Conservation (phyloP, 441 rosid genomes). For the Daphne laureola region DNA sequence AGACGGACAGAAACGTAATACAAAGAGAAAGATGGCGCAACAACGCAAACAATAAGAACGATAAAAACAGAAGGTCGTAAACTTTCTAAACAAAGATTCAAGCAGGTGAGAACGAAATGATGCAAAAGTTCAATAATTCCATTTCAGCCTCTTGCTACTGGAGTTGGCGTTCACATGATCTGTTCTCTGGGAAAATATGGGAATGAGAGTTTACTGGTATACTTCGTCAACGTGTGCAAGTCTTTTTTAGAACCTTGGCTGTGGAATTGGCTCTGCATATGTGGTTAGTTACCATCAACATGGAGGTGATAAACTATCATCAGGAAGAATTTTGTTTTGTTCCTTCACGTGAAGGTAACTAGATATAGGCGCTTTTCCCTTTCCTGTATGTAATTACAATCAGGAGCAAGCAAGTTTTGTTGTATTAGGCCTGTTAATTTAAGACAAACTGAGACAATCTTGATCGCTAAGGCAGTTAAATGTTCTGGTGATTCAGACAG, state of each 20-base stretch:
- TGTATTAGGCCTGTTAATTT: too few species aligned
- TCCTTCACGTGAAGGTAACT: too few species aligned
- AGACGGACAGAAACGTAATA: slow-evolving; percentile 10
- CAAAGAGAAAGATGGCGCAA: slow-evolving; percentile 16
- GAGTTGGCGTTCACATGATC: not conserved
- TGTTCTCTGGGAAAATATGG: not conserved
- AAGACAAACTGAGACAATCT: too few species aligned
- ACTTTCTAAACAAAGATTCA: slow-evolving; percentile 14
- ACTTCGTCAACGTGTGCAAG: not conserved
- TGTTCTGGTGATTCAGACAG: too few species aligned
- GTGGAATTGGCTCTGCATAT: too few species aligned
- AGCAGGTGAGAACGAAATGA: slow-evolving; percentile 10
- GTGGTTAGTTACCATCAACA: too few species aligned
- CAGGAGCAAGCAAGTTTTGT: too few species aligned
- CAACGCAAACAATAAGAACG: slow-evolving; percentile 13
- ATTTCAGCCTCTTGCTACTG: not conserved
- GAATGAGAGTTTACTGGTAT: not conserved
- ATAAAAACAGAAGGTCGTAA: not conserved
- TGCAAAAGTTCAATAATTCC: not conserved
- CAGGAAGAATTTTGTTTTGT: too few species aligned
- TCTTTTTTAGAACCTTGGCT: not conserved
- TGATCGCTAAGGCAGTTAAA: too few species aligned
- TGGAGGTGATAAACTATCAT: too few species aligned
- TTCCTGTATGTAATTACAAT: too few species aligned
- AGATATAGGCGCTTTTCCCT: too few species aligned